Conservation (phyloP, 2,329 filamentous ascomycete species). For the Trichoderma harzianum region DNA sequence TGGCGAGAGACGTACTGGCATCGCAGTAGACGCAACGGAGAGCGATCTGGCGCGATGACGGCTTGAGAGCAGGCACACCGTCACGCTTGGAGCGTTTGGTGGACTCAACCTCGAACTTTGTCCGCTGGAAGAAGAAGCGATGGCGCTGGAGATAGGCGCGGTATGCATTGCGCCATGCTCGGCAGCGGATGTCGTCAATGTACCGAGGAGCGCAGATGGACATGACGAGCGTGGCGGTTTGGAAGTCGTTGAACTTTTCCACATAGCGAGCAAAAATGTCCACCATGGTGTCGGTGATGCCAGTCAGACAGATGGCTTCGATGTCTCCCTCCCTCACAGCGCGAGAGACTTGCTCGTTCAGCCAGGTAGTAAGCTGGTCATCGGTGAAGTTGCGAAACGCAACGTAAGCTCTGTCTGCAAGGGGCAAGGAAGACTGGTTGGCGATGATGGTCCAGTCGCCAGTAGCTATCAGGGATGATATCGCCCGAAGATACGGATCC, state of each 20-base stretch:
- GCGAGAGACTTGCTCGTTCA: constrained; percentile 60
- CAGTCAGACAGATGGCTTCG: constrained; percentile 74
- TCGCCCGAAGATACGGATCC: constrained; percentile 75
- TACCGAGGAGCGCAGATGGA: constrained; percentile 73
- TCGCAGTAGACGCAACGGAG: constrained; percentile 77
- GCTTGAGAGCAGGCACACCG: constrained; percentile 59
- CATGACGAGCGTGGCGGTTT: constrained; percentile 73
- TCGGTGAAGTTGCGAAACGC: constrained; percentile 66
- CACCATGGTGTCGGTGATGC: constrained; percentile 68
- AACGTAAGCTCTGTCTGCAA: constrained; percentile 71
- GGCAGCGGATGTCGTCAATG: constrained; percentile 72
- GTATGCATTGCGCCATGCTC: constrained; percentile 70
- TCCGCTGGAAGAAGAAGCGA: constrained; percentile 69
- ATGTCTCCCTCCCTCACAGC: constrained; percentile 66
- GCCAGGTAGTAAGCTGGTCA: constrained; percentile 61
- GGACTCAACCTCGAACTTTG: constrained; percentile 75
- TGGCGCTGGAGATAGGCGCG: constrained; percentile 69
- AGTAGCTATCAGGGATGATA: constrained; percentile 73
- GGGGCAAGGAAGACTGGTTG: constrained; percentile 67
- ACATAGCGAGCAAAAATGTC: constrained; percentile 76
- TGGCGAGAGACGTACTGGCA: constrained; percentile 51
- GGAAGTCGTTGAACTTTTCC: constrained; percentile 70
- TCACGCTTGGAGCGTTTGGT: constrained; percentile 65
- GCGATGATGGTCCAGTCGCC: constrained; percentile 74
- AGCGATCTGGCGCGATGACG: constrained; percentile 66